These are phyloP conservation scores for Aureobasidium sp. DNA, from an alignment of 2,329 filamentous ascomycete genomes.

Conservation along the genomic window DNA sequence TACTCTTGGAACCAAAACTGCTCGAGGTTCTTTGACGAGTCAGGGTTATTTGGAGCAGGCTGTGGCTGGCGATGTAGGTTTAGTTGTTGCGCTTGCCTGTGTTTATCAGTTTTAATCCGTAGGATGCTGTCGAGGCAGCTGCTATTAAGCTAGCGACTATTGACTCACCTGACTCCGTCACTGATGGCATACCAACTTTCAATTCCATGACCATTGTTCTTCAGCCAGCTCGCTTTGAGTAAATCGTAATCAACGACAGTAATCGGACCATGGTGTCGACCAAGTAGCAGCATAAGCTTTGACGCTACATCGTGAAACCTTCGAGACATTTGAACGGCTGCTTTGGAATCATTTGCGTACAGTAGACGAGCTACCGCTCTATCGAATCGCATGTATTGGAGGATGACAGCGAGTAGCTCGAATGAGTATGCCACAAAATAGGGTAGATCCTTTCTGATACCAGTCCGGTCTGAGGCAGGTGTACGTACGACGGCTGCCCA, in stretches of 20 bases:
- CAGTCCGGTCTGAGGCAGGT: neutral
- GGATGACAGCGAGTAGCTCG: neutral
- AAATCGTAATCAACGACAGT: neutral
- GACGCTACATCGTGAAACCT: neutral
- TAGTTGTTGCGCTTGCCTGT: neutral
- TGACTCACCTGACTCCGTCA: neutral
- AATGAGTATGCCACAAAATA: neutral
- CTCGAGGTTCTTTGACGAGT: neutral
- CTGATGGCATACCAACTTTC: neutral
- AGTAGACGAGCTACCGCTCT: neutral
- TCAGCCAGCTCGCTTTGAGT: neutral
- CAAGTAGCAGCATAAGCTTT: neutral
- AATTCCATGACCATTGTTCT: neutral
- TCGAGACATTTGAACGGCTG: neutral
- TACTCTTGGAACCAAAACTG: neutral
- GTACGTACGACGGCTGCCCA: neutral
- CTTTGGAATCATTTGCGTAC: neutral
- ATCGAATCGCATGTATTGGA: neutral
- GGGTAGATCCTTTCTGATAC: neutral
- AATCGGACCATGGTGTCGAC: neutral
- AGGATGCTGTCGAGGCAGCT: neutral
- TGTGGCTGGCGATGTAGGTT: neutral
- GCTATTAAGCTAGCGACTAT: too few species aligned
- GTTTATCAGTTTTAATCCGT: neutral
- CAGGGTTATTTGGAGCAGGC: too few species aligned